phyloP scores from a whole-genome alignment of 2,329 filamentous ascomycete species.

The Domatiomyces catenatus region DNA sequence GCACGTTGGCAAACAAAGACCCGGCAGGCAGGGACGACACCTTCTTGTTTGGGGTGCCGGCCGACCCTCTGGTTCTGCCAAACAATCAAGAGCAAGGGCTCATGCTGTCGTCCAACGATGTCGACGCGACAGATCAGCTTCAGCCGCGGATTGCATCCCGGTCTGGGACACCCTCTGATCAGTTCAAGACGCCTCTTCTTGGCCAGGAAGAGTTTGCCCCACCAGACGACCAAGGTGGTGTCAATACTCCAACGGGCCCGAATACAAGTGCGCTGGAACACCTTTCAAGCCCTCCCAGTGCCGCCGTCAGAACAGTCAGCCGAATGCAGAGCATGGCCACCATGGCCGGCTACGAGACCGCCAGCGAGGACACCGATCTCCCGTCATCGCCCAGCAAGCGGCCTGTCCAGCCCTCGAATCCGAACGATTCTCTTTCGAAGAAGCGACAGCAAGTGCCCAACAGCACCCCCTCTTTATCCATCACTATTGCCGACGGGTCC shows the following conservation, averaged over 20 bases:
- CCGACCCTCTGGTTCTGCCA: conserved; percentile 14
- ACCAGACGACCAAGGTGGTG: conserved; percentile 11
- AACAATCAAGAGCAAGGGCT: conserved; percentile 1
- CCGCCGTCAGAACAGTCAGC: conserved; percentile 26
- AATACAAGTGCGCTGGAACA: conserved; percentile 28
- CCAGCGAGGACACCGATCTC: conserved; percentile 12
- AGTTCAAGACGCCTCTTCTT: conserved; percentile 19
- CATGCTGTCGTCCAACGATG: conserved; percentile 4
- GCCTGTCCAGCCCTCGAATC: conserved; percentile 2
- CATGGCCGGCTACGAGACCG: conserved; percentile 19
- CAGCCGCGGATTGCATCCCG: conserved; percentile 7
- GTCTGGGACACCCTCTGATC: conserved; percentile 16
- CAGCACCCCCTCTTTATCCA: neutral
- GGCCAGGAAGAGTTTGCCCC: conserved; percentile 12
- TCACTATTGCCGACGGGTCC: conserved; percentile 3
- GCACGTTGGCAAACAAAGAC: conserved; percentile 24
- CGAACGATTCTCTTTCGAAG: conserved; percentile 9
- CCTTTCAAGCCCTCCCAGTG: conserved; percentile 31
- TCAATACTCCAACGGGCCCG: conserved; percentile 14
- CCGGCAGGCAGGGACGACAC: conserved; percentile 28
- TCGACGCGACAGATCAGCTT: conserved; percentile 2
- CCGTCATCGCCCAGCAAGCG: conserved; percentile 5
- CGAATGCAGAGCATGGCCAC: conserved; percentile 25
- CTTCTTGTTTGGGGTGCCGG: conserved; percentile 26
- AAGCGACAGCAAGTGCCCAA: conserved; percentile 1